phyloP scores from a whole-genome alignment of 176 grass and related monocot genomes.

The Puccinellia tenuiflora region DNA sequence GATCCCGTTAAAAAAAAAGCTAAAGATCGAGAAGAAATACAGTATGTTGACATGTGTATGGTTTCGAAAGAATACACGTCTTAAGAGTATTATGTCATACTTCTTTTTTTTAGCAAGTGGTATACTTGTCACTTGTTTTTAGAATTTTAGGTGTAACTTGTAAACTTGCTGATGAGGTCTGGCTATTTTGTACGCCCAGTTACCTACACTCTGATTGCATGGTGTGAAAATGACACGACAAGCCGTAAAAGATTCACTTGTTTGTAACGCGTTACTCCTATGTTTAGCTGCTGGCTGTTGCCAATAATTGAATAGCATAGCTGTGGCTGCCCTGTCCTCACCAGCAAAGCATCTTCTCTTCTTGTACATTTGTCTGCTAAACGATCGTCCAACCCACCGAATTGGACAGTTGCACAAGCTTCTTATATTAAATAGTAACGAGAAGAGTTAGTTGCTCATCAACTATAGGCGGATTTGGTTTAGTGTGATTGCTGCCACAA shows the following conservation, averaged over 20 bases:
- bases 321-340: conserved; percentile 12
- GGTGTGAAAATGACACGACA: not conserved
- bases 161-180: not conserved
- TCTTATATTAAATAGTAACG: not conserved
- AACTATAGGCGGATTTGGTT: not conserved
- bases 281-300: not conserved
- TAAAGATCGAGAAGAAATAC: no score
- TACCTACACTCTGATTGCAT: not conserved
- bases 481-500: not conserved
- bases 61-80: no score
- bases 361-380: conserved; percentile 30
- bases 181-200: not conserved
- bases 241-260: conserved; percentile 18
- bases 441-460: conserved; percentile 19
- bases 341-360: conserved; percentile 31
- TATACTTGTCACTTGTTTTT: no score
- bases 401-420: conserved; percentile 11
- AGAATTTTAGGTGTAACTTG: not conserved
- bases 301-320: conserved; percentile 12
- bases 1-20: no score
- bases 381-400: conserved; percentile 13
- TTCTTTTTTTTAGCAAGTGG: no score
- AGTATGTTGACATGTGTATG: no score
- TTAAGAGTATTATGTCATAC: no score
- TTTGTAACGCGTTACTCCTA: not conserved